Percentiles rank a stretch among this genome's conserved stretches.
Evolutionary conservation across 108 stramenopile genomes (phyloP).

Genomic region (Cyclostephanos tholiformis): DNA sequence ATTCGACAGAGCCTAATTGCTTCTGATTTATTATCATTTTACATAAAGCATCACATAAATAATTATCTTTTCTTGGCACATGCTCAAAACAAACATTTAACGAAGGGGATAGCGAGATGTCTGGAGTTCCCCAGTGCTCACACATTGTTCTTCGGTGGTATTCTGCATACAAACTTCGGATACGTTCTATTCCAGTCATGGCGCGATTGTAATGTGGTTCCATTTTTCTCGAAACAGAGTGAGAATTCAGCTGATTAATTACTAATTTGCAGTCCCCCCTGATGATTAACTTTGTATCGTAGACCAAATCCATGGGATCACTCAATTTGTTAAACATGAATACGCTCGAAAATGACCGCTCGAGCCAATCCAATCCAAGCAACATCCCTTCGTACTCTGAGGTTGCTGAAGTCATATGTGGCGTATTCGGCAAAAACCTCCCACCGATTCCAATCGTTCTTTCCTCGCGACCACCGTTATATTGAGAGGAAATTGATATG

Average conservation of each 20-base stretch:
- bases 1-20: slow-evolving; percentile 22
- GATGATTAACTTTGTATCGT: slow-evolving; percentile 34
- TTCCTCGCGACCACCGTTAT: not conserved
- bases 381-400: slow-evolving; percentile 72
- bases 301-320: not conserved
- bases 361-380: slow-evolving; percentile 59
- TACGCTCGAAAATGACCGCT: slow-evolving; percentile 4
- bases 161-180: slow-evolving; percentile 18
- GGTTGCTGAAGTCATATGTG: slow-evolving; percentile 65
- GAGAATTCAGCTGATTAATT: slow-evolving; percentile 64
- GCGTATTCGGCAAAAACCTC: slow-evolving; percentile 27
- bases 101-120: not conserved
- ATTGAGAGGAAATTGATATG: slow-evolving; percentile 8
- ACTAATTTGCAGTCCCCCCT: slow-evolving; percentile 81
- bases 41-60: slow-evolving; percentile 61
- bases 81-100: slow-evolving; percentile 41
- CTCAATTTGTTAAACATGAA: not conserved
- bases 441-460: slow-evolving; percentile 53
- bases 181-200: slow-evolving; percentile 21
- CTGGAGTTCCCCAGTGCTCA: not conserved
- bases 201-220: slow-evolving; percentile 40
- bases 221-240: slow-evolving; percentile 61
- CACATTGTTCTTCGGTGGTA: slow-evolving; percentile 1
- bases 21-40: slow-evolving; percentile 28
- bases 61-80: slow-evolving; percentile 60